Evolutionary conservation across 2,329 filamentous ascomycete species (phyloP).

Genomic region (Parafenestella ontariensis): DNA sequence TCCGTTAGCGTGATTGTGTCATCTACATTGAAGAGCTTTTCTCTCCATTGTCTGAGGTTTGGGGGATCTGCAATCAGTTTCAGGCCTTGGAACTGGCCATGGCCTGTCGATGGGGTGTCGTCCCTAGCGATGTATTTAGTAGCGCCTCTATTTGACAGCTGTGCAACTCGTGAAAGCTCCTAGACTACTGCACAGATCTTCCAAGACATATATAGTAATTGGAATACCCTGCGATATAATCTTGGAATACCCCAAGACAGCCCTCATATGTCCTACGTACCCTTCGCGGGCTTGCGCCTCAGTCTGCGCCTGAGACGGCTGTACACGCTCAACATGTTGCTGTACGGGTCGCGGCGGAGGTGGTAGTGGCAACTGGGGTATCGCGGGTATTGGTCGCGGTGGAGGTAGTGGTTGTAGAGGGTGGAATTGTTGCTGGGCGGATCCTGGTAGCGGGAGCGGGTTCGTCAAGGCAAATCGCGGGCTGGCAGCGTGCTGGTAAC

Average conservation of each 20-base stretch:
- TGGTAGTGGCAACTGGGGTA: constrained; percentile 17
- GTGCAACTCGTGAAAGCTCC: neutral
- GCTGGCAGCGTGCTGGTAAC: constrained; percentile 35
- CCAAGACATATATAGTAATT: neutral
- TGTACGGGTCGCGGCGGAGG: constrained; percentile 20
- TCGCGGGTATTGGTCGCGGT: constrained; percentile 15
- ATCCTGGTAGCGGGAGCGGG: constrained; percentile 20
- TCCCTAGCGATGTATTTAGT: constrained; percentile 11
- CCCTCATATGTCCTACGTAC: neutral
- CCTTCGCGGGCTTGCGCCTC: constrained; percentile 7
- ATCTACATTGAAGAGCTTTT: constrained; percentile 77
- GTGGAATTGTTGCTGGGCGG: constrained; percentile 26
- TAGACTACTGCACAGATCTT: neutral
- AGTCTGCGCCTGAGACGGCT: constrained; percentile 6
- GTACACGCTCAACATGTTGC: constrained; percentile 11
- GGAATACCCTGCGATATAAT: neutral
- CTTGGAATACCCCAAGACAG: neutral
- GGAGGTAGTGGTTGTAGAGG: constrained; percentile 21
- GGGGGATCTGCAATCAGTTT: constrained; percentile 71
- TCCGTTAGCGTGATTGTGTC: constrained; percentile 74
- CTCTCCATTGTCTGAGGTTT: constrained; percentile 71
- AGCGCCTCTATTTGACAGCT: neutral
- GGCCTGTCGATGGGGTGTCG: constrained; percentile 52
- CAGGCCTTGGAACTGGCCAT: constrained; percentile 60
- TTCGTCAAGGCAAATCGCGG: constrained; percentile 33